These are phyloP conservation scores for Biscogniauxia sp. DNA, from an alignment of 2,329 filamentous ascomycete genomes.

Conservation along the genomic window DNA sequence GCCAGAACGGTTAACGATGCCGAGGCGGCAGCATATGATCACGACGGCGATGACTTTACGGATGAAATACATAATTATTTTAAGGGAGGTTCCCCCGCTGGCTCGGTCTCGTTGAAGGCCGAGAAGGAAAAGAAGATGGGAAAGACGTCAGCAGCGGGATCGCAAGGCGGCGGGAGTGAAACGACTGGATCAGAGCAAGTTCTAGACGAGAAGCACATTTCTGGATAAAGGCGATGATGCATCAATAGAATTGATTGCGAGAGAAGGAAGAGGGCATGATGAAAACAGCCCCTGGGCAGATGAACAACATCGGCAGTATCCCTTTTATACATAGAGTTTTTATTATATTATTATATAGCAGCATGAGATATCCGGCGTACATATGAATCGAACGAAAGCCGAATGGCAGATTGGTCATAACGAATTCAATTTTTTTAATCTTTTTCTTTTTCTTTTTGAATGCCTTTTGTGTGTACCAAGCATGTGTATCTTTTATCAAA, in stretches of 20 bases:
- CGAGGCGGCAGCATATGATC: slow-evolving; percentile 33
- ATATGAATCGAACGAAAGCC: neutral
- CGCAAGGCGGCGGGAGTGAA: slow-evolving; percentile 8
- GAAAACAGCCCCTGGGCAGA: neutral
- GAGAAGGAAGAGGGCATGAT: neutral
- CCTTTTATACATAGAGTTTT: neutral
- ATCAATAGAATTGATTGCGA: neutral
- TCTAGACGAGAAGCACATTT: slow-evolving; percentile 7
- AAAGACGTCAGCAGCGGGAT: neutral
- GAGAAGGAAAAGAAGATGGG: slow-evolving; percentile 8
- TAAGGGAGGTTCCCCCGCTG: slow-evolving; percentile 23
- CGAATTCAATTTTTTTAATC: neutral
- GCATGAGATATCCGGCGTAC: neutral
- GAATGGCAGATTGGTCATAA: neutral
- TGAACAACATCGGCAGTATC: neutral
- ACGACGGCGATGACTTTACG: slow-evolving; percentile 51
- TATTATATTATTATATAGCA: neutral
- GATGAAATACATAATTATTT: slow-evolving; percentile 56
- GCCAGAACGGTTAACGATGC: slow-evolving; percentile 48
- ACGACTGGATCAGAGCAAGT: slow-evolving; percentile 7
- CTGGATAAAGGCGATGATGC: slow-evolving; percentile 1
- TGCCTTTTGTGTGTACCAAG: neutral
- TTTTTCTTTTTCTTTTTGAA: neutral
- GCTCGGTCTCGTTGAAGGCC: slow-evolving; percentile 20
- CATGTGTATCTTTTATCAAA: too few species aligned